phyloP scores from a whole-genome alignment of 495 filamentous ascomycete genomes.

The Paragyromitra xinjiangensis region DNA sequence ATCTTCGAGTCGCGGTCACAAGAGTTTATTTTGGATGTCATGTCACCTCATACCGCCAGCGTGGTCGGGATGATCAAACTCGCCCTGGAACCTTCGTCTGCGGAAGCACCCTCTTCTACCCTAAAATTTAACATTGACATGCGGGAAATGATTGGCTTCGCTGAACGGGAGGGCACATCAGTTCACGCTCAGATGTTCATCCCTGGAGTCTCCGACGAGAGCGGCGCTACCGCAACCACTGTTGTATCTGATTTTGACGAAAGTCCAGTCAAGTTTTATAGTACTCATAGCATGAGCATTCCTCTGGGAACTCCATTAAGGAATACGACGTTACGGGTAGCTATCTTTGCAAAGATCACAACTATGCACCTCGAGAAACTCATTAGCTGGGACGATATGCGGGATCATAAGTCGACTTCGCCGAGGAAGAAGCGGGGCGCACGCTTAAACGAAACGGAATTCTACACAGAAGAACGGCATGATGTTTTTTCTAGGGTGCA shows the following conservation, averaged over 20 bases:
- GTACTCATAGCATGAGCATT: constrained; percentile 97
- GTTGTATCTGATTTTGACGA: constrained; percentile 96
- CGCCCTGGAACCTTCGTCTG: constrained; percentile 91
- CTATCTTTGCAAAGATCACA: constrained; percentile 90
- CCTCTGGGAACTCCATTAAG: constrained; percentile 79
- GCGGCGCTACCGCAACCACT: constrained; percentile 90
- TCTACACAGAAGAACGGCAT: constrained; percentile 89
- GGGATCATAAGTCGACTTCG: constrained; percentile 68
- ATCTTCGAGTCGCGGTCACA: constrained; percentile 96
- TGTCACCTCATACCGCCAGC: constrained; percentile 89
- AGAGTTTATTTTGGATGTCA: constrained; percentile 88
- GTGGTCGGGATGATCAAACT: constrained; percentile 89
- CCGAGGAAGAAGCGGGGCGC: constrained; percentile 71
- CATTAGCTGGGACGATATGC: constrained; percentile 98
- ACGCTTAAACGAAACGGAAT: constrained; percentile 87
- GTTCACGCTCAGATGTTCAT: constrained; percentile 97
- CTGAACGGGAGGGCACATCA: constrained; percentile 92
- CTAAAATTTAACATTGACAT: constrained; percentile 99
- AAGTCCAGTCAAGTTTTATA: constrained; percentile 92
- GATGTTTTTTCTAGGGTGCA: constrained; percentile 89
- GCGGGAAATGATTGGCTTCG: constrained; percentile 95
- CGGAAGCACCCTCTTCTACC: constrained; percentile 88
- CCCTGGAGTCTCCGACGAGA: constrained; percentile 89
- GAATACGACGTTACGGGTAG: constrained; percentile 80
- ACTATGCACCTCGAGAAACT: constrained; percentile 96